Percentiles rank a stretch among this genome's conserved stretches.
Conservation (phyloP, 2,329 filamentous ascomycete species). For the Neocucurbitaria cava region DNA sequence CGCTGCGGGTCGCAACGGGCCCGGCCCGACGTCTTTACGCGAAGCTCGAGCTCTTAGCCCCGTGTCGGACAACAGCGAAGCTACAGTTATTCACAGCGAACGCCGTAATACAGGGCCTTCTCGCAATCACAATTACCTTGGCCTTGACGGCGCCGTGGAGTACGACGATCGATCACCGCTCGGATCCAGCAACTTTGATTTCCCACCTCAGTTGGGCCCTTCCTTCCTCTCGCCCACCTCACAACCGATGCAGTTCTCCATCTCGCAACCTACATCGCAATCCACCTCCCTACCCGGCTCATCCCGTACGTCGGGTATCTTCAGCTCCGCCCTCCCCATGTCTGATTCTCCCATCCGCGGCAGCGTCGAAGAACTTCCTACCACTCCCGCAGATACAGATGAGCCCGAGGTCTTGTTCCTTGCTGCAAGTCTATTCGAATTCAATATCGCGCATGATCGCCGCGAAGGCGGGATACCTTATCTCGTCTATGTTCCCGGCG, state of each 20-base stretch:
- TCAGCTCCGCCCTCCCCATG: conserved; percentile 86
- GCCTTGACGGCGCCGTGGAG: conserved; percentile 39
- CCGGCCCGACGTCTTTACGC: conserved; percentile 24
- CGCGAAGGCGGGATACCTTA: conserved; percentile 96
- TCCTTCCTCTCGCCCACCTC: conserved; percentile 34
- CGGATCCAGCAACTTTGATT: conserved; percentile 26
- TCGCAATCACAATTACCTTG: conserved; percentile 29
- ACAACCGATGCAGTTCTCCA: conserved; percentile 22
- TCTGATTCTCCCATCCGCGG: conserved; percentile 60
- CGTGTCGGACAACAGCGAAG: conserved; percentile 37
- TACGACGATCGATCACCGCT: conserved; percentile 24
- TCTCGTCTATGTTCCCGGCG: conserved; percentile 91
- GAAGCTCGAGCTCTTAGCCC: conserved; percentile 36
- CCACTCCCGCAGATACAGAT: conserved; percentile 54
- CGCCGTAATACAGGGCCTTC: conserved; percentile 32
- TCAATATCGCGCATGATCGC: conserved; percentile 92
- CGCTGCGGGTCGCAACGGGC: conserved; percentile 21
- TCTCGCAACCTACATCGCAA: conserved; percentile 26
- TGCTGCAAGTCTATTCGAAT: conserved; percentile 93
- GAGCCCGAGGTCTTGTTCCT: conserved; percentile 83
- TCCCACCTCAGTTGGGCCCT: conserved; percentile 35
- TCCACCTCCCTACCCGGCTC: conserved; percentile 36
- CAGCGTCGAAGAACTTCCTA: conserved; percentile 31
- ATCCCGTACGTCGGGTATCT: conserved; percentile 74
- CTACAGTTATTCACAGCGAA: conserved; percentile 30